Evolutionary conservation across 495 filamentous ascomycete species (phyloP), one percentile per base, ranked within the genome.

Genomic region (Penicillium herquei): DNA sequence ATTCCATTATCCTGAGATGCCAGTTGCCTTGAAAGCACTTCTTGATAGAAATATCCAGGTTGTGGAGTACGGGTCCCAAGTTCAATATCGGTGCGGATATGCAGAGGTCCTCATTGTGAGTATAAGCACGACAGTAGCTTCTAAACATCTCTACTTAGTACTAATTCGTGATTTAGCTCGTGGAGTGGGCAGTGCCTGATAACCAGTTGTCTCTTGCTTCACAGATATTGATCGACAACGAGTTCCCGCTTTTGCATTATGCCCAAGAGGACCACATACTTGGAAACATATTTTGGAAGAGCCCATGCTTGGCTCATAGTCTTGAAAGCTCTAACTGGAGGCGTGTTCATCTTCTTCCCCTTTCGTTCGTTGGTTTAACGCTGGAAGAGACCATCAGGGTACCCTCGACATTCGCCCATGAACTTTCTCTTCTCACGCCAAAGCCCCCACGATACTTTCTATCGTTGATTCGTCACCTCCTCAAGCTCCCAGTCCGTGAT

Each of bases 331-430:
- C 26, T 18, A 14, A n/a, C 8, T 18, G 32, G 16, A 47, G n/a
- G 17, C 32, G 33, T 30, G 14, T 40, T 1, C 17, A 48, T 30
- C 52, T 54, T 17, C 1, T 48, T 7, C 43, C 49, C 9, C 21
- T 57, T 6, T 56, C 58, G 1, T 6, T 54, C 7, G 11, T 54
- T 31, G 50, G 54, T 12, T 34, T 61, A 5, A 51, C 32, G 16
- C 50, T 61, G 2, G 16, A 57, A 13, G 54, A 61, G 3, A 61
- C 54, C 39, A 17, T 56, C 41, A 17, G 54, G 39, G 54, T 61
- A 7, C 16, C 49, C 0, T 57, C 50, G n/a, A 54, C 50, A 16
- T 57, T 57, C 52, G 45, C 14, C 14, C 54, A 6, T 14, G 37
- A 49, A 4, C 50, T 54, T 14, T 11, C 11, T 9, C 14, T 61